Evolutionary conservation across 2,329 filamentous ascomycete genomes (phyloP), one percentile per base, ranked within the genome.

Genomic region (Camptophora hylomeconis): DNA sequence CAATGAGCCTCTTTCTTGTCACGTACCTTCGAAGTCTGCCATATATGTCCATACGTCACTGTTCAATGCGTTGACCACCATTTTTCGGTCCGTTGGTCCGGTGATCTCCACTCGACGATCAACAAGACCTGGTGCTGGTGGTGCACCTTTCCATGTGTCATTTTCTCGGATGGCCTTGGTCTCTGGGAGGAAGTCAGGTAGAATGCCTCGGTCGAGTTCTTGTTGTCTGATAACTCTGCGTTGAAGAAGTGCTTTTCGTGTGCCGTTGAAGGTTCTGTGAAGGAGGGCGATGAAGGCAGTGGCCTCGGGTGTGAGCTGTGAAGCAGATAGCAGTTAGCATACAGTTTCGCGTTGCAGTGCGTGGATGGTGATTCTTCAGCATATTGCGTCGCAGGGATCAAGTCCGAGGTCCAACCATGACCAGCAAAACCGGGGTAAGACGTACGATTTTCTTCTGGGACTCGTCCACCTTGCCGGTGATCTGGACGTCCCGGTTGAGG

Each of bases 21-120:
- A 54, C 69, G 48, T 57, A 89, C 86, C 87, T 62, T 98, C 89
- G 45, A 98, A 92, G 59, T 98, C 89, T 26, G 89, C 89, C 89
- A 98, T 98, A 51, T 95, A 98, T 32, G 87, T 95, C 79, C 81
- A 95, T 14, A 95, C 89, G 49, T 95, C 72, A 24, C 87, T 78
- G 58, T 95, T 98, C 53, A 95, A 53, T 7, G 89, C 89, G 56
- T 98, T 98, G 39, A 95, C 82, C 26, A 95, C 84, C 89, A 98
- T 98, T 71, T 95, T 98, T 45, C 89, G 72, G 60, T 95, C 89
- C 5, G 86, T 94, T 1, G 89, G 89, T 6, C 89, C 89, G 4
- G 89, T 98, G 50, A 95, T 98, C 65, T 98, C 89, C 17, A 94
- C 81, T 37, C 89, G 75, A 42, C 89, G 78, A 63, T 98, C 89